Conservation (phyloP, 2,329 filamentous ascomycete genomes). For the Volutella citrinella region DNA sequence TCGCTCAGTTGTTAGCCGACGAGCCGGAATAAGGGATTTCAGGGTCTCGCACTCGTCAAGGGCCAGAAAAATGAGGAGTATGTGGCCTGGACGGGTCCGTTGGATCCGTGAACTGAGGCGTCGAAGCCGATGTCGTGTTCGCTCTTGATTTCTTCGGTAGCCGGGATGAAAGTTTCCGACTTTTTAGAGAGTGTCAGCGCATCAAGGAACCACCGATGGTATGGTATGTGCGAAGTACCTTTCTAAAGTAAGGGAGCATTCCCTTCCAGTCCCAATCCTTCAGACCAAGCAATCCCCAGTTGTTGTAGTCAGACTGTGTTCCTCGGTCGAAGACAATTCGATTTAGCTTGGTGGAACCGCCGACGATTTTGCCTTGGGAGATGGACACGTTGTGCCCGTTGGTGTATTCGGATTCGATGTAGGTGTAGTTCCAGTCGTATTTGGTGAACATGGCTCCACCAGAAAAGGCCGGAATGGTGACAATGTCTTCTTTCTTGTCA, state of each 20-base stretch:
- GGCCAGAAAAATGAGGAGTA: constrained; percentile 23
- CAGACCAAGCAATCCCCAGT: constrained; percentile 45
- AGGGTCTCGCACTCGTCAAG: constrained; percentile 20
- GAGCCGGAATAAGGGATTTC: too few relatives aligned
- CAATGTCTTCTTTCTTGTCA: constrained; percentile 15
- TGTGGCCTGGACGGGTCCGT: constrained; percentile 14
- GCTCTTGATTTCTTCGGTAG: too few relatives aligned
- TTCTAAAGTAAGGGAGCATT: constrained; percentile 43
- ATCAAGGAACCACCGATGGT: too few relatives aligned
- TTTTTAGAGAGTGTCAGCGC: too few relatives aligned
- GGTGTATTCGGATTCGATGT: constrained; percentile 8
- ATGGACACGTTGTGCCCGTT: constrained; percentile 15
- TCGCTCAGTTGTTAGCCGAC: too few relatives aligned
- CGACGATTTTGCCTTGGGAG: constrained; percentile 32
- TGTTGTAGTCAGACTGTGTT: constrained; percentile 37
- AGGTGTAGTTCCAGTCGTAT: constrained; percentile 21
- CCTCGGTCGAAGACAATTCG: constrained; percentile 37
- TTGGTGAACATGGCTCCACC: constrained; percentile 21
- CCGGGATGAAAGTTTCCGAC: too few relatives aligned
- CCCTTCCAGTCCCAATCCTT: constrained; percentile 36
- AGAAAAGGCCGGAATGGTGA: constrained; percentile 20
- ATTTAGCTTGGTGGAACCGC: constrained; percentile 41
- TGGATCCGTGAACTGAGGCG: constrained; percentile 11
- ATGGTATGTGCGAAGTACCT: too few relatives aligned
- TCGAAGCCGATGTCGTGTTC: constrained; percentile 17